Base-by-base conservation (phyloP, 2,329 filamentous ascomycete genomes). In the Phyllachora maydis region DNA sequence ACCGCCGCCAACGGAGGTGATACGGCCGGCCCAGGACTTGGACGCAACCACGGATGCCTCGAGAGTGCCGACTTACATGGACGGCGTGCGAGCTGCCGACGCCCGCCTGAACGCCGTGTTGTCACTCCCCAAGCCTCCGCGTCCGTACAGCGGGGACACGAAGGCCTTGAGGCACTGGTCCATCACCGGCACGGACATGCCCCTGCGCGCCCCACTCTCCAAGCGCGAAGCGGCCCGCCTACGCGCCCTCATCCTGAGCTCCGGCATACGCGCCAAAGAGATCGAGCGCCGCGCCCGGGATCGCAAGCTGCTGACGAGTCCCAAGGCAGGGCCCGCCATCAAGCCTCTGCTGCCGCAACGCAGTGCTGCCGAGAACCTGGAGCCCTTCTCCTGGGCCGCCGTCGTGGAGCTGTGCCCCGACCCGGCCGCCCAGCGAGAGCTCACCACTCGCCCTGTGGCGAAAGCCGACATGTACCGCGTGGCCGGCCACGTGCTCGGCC, bases 191-290 rank as follows among this genome's bases (percentile, higher is more conserved):
- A 40, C 46, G 5, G 45, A 49, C 11, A 11, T 23, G 6, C 28
- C 32, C 4, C 18, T 21, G 8, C 48, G 42, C 21, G 38, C 40
- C n/a, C 43, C 41, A 8, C 44, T 76, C 15, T 69, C 59, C 7
- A 67, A 62, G 35, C 65, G 65, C n/a, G 85, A 93, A 35, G 62
- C 91, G 25, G 75, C 76, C 10, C 70, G 81, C n/a, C 59, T 83
- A 3, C 64, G 69, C 27, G 65, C 79, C 1, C 56, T 90, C 6
- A 64, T 92, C 19, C 55, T 91, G 12, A 76, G 72, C 31, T 79
- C 81, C 0, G 83, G 82, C n/a, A 71, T 93, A 39, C 91, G 90
- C 48, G 83, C 85, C 1, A 70, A 70, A 37, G 78, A 88, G 39
- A 77, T 93, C 26, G 58, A 59, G 14, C 62, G 69, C 4, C 65